Percentiles rank a stretch among this genome's conserved stretches.
phyloP scores from a whole-genome alignment of 2,329 filamentous ascomycete genomes.

The Didymella glomerata region DNA sequence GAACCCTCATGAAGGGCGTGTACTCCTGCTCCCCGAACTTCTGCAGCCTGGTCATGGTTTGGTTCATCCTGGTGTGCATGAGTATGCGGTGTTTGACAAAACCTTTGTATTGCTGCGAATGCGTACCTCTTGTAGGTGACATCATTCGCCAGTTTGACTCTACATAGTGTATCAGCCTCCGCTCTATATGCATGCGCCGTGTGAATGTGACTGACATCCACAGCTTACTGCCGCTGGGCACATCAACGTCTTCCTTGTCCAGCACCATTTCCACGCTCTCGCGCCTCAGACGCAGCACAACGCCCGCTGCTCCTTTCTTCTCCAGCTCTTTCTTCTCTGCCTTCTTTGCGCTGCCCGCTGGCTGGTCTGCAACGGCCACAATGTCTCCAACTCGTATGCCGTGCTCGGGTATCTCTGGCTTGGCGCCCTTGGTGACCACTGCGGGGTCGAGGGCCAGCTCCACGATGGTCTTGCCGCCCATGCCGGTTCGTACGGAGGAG shows the following conservation, averaged over 20 bases:
- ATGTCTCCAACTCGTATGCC: constrained; percentile 80
- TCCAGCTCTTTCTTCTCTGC: constrained; percentile 75
- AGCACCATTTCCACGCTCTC: constrained; percentile 71
- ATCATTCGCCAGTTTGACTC: constrained; percentile 72
- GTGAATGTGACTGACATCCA: constrained; percentile 64
- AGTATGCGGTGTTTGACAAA: constrained; percentile 18
- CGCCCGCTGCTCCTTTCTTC: constrained; percentile 72
- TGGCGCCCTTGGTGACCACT: constrained; percentile 57
- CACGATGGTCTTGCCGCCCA: constrained; percentile 89
- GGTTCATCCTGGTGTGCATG: constrained; percentile 62
- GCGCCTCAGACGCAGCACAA: constrained; percentile 71
- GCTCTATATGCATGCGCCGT: neutral
- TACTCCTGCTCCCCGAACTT: constrained; percentile 65
- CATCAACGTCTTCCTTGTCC: constrained; percentile 68
- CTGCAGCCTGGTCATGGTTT: constrained; percentile 68
- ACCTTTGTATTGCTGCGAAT: constrained; percentile 22
- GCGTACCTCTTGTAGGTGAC: constrained; percentile 69
- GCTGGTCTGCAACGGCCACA: constrained; percentile 78
- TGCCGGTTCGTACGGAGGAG: constrained; percentile 80
- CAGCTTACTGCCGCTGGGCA: constrained; percentile 63
- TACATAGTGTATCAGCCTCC: constrained; percentile 52
- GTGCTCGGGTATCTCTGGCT: constrained; percentile 73
- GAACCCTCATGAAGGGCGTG: constrained; percentile 65
- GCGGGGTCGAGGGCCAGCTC: constrained; percentile 81
- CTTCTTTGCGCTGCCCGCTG: constrained; percentile 74